Evolutionary conservation across 179 eudicot species (phyloP).

Genomic region (Pouteria campechiana): DNA sequence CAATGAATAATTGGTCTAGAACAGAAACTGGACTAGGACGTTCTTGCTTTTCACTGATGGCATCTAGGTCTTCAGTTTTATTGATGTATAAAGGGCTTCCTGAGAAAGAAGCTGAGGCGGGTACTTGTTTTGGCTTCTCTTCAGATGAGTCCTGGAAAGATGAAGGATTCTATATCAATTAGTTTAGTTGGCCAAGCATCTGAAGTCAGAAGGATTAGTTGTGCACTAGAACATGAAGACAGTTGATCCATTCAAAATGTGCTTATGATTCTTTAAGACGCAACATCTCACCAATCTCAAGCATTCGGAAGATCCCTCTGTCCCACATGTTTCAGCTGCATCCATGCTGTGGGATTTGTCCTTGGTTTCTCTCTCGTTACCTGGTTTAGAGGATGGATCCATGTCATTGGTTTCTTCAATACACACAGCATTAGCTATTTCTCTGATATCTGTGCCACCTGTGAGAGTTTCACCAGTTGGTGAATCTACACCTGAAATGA

Average conservation of each 20-base stretch:
- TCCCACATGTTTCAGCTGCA: conserved; percentile 9
- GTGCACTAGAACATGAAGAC: too few relatives aligned
- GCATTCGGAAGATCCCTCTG: conserved; percentile 1
- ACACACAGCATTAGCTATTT: conserved; percentile 11
- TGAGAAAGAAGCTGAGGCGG: conserved; percentile 12
- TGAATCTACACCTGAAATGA: not conserved
- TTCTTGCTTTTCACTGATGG: conserved; percentile 28
- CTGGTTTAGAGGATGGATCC: conserved; percentile 15
- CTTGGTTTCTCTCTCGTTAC: conserved; percentile 5
- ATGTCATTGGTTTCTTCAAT: conserved; percentile 11
- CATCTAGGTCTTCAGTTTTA: conserved; percentile 24
- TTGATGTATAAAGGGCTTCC: conserved; percentile 11
- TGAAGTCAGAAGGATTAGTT: too few relatives aligned
- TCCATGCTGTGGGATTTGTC: conserved; percentile 12
- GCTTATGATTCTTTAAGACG: conserved; percentile 1
- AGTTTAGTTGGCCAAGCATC: too few relatives aligned
- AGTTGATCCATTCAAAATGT: conserved; percentile 16
- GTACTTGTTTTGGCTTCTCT: conserved; percentile 11
- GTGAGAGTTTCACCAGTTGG: not conserved
- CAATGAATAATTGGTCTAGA: conserved; percentile 49
- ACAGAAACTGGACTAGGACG: conserved; percentile 69
- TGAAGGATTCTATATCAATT: too few relatives aligned
- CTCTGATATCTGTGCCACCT: conserved; percentile 16
- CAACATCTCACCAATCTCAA: conserved; percentile 8
- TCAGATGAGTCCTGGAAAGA: conserved; percentile 12